Base-by-base conservation (phyloP, 2,329 filamentous ascomycete genomes). In the Geosmithia morbida region DNA sequence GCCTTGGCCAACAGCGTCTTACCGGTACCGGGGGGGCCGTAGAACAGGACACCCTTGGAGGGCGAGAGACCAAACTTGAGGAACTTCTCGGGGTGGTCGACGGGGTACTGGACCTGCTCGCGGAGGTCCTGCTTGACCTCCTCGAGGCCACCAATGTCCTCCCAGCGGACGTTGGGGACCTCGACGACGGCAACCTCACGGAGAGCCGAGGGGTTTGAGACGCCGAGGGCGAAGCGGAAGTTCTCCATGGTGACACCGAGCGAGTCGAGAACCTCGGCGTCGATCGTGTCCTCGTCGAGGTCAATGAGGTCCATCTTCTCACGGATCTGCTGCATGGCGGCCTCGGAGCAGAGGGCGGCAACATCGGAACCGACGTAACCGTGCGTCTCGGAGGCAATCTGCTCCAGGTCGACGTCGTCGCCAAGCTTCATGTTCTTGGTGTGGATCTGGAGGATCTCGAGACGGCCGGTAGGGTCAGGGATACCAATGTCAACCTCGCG, bases 241-340 rank as follows among this genome's bases (percentile, higher is more conserved):
- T 98, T 98, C 69, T 98, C 92, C 87, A 97, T 97, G 52, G 92
- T 98, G 45, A 98, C 92, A 65, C 92, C 92, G 44, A 98, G 81
- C 43, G 92, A 97, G 70, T 98, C 92, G 48, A 98, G 79, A 46
- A 98, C 92, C 72, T 98, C 92, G 29, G 92, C 92, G 59, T 98
- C 92, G 53, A 98, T 98, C 52, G 92, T 98, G 62, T 98, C 92
- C 71, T 98, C 92, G 54, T 98, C 92, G 33, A 98, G 78, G 68
- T 98, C 92, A 56, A 98, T 98, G 54, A 98, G 79, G 64, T 98
- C 92, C 92, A 98, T 98, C 84, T 98, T 98, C 72, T 98, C 92
- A 72, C 92, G 90, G 68, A 98, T 98, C 72, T 98, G 92, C 68
- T 98, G 92, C 92, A 98, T 98, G 53, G 92, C 92, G 63, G 92